These are phyloP conservation scores for Cladosporium sp. DNA, from an alignment of 2,329 filamentous ascomycete species.

Conservation along the genomic window DNA sequence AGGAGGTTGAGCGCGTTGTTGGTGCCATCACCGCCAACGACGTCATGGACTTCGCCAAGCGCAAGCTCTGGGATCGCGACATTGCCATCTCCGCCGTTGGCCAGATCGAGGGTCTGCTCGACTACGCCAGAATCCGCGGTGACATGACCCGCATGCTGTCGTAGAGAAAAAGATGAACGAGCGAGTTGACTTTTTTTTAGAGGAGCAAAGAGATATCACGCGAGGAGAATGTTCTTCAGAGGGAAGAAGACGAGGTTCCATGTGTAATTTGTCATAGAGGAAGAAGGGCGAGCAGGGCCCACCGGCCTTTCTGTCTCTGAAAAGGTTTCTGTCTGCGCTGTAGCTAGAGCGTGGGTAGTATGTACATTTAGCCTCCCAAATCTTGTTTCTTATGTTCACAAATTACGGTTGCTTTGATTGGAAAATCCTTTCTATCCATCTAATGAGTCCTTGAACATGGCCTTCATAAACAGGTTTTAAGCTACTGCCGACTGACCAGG, in stretches of 20 bases:
- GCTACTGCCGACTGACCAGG: no score
- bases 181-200: slow-evolving; percentile 5
- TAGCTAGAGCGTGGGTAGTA: slow-evolving; percentile 11
- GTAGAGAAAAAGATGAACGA: slow-evolving; percentile 22
- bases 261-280: slow-evolving; percentile 12
- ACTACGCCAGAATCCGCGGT: slow-evolving; percentile 74
- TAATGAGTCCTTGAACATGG: no score
- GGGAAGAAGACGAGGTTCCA: background rate
- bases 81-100: slow-evolving; percentile 91
- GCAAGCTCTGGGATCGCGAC: slow-evolving; percentile 96
- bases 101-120: slow-evolving; percentile 75
- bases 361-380: slow-evolving; percentile 10
- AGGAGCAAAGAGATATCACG: background rate
- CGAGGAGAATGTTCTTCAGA: background rate
- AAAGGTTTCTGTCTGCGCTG: slow-evolving; percentile 12
- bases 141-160: slow-evolving; percentile 78
- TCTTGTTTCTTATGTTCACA: background rate
- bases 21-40: slow-evolving; percentile 89
- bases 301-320: slow-evolving; percentile 9
- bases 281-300: slow-evolving; percentile 2
- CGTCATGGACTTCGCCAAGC: slow-evolving; percentile 92
- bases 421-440: no score
- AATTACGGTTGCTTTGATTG: no score
- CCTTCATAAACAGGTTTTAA: no score
- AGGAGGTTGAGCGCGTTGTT: slow-evolving; percentile 91